Base-by-base conservation (phyloP, 768 basidiomycete species). In the Boletellus sp. region DNA sequence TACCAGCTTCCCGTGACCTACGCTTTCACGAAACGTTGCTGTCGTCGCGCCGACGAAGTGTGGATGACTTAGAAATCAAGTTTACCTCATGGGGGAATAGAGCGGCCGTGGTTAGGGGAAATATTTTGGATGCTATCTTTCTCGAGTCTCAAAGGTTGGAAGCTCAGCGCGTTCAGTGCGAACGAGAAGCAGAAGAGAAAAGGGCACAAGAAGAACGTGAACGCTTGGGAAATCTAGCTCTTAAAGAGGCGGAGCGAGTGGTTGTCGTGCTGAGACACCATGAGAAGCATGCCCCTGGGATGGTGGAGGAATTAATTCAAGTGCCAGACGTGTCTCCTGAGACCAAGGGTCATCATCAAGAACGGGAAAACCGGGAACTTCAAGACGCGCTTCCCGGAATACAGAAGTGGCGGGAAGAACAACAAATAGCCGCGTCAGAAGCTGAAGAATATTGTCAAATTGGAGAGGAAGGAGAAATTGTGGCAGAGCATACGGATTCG, bases 41-140 rank as follows among this genome's bases (percentile, higher is more conserved):
- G 48, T 64, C 70, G 17, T 64, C 80, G 12, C 77, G 86, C 38
- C 66, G 69, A 37, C 70, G 74, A 48, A 71, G 73, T 7, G 70
- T 80, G 15, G 76, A 83, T 56, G 78, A 82, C 52, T 68, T 74
- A 1, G 79, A 83, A 53, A 52, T 72, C 16, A 73, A 71, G 36
- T 67, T 80, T 42, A 73, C 66, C 33, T 63, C 68, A 1, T 87
- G 81, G 79, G 63, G 71, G 35, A 74, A 79, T 48, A 71, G 52
- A 41, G 55, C 64, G 6, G 48, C 50, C 1, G 36, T 51, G 23
- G 46, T 74, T 17, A 63, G 71, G 50, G 52, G 72, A 22, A 68
- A 70, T 17, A 51, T 70, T 33, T 71, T 82, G 32, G 69, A 70
- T 43, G 62, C 69, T 33, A 63, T 71, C 42, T 60, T 82, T 39